Evolutionary conservation across 2,329 filamentous ascomycete species (phyloP), one percentile per base, ranked within the genome.

Genomic region (Bipolaris zeicola): DNA sequence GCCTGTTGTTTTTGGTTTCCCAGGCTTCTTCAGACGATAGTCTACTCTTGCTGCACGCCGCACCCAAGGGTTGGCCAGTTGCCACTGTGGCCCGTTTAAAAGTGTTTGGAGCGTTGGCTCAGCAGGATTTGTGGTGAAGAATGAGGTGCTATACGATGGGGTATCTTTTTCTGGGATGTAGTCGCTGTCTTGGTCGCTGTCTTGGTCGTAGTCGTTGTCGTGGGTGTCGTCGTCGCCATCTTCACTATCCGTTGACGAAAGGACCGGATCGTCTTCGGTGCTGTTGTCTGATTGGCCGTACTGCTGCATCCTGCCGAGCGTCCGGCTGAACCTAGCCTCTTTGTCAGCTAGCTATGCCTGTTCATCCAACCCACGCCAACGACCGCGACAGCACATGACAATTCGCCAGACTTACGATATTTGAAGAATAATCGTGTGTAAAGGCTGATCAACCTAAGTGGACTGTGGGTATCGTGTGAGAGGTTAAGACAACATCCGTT

Each of bases 261-360:
- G 34, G 55, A 20, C 51, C 57, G 34, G 10, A 39, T 64, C 55
- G 50, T 62, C 58, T 60, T 63, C 8, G 50, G 41, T 22, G 33
- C 26, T 49, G 28, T 57, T 44, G 20, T 63, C 59, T 69, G 63
- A 68, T 69, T 69, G 66, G 66, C 53, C 57, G 46, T 47, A 39
- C 55, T 56, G 63, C 57, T 62, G 50, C 52, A 62, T 66, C 20
- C 60, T 68, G 64, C 61, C 63, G 64, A 64, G 47, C 70, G 71
- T 67, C 69, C 71, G 66, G 47, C 51, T 60, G 59, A 64, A 57
- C 47, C 55, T 58, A 43, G 49, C n/a, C 39, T 41, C 56, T 62
- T 62, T 64, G 62, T 67, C 57, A 60, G 51, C 51, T 47, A 50
- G 46, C 37, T 37, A 37, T 53, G 42, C 45, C 50, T 48, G 43